phyloP scores from a whole-genome alignment of 75 land plant species.

The Adiantum capillusveneris region DNA sequence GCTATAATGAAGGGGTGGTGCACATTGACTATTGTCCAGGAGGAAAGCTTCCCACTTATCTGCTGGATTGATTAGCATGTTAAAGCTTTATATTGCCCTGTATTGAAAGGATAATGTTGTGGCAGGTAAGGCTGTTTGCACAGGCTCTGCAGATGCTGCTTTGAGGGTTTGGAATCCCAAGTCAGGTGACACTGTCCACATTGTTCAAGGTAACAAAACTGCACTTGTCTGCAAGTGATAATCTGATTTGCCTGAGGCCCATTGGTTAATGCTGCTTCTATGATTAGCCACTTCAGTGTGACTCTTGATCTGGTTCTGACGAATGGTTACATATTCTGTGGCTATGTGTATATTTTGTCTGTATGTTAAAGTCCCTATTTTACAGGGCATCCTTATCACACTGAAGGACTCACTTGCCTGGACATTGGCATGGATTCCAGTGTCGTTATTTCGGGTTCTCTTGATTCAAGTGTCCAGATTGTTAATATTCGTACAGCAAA shows the following conservation, averaged over 20 bases:
- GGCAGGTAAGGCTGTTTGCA: conserved; percentile 79
- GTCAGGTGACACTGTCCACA: conserved; percentile 60
- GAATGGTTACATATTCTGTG: background rate
- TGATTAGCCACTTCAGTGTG: no score
- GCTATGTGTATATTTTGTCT: background rate
- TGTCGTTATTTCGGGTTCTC: conserved; percentile 75
- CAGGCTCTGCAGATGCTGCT: conserved; percentile 81
- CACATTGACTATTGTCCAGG: no score
- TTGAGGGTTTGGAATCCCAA: conserved; percentile 89
- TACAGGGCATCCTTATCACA: conserved; percentile 88
- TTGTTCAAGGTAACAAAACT: conserved; percentile 48
- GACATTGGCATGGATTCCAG: conserved; percentile 60
- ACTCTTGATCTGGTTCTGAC: no score
- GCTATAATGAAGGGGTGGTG: no score
- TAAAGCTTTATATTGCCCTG: no score
- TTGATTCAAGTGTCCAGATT: conserved; percentile 58
- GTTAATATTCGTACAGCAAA: conserved; percentile 73
- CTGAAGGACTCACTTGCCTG: conserved; percentile 77
- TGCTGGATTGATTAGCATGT: no score
- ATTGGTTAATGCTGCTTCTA: no score
- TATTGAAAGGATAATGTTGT: no score
- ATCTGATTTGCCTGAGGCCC: no score
- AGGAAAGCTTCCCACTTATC: no score
- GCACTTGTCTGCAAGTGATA: conserved; percentile 1
- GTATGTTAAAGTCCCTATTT: no score